Base-by-base conservation (phyloP, 495 filamentous ascomycete species). In the Entonaema liquescens region DNA sequence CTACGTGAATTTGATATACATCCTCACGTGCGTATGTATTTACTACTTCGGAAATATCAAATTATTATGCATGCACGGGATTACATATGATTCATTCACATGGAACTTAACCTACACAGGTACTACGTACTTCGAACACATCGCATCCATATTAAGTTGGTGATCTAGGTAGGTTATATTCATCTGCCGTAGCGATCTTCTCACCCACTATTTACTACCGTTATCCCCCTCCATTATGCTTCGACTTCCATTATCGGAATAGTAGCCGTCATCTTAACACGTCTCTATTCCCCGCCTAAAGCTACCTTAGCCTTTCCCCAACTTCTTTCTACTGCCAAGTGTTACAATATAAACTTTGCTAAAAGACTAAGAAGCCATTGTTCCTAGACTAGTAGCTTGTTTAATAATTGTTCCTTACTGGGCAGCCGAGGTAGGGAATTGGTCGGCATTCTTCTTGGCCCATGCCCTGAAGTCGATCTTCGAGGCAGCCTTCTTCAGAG, bases 401-500 rank as follows among this genome's bases (percentile, higher is more conserved):
- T 21, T 33, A 26, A 6, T 49, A 21, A 42, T 7, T 12, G 12
- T 15, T 9, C 23, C 17, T 62, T 79, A 82, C 65, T 81, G 74
- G 42, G 71, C 73, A 26, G 78, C 62, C 25, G 81, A 76, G 29
- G 70, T 79, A 59, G 82, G 81, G 67, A 83, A 83, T 26, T 79
- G 71, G 65, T 73, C 72, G 23, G 79, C 81, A 59, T 85, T 80
- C 58, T 78, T 80, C 76, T 83, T 77, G 58, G 78, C 77, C 82
- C 84, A 84, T 13, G 75, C 72, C 49, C 74, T 76, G 62, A 84
- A 67, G 62, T 86, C 77, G 17, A 80, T 73, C 71, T 80, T 79
- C 35, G 73, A 74, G 12, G 76, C 71, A 56, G 76, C 78, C 26
- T 75, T 68, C n/a, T 75, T 66, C 21, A 91, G 85, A 62, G 96